A percentile compares a stretch with the other conserved stretches of the same genome.
phyloP scores from a whole-genome alignment of 1,284 basidiomycete species.

The Nidula niveotomentosa region DNA sequence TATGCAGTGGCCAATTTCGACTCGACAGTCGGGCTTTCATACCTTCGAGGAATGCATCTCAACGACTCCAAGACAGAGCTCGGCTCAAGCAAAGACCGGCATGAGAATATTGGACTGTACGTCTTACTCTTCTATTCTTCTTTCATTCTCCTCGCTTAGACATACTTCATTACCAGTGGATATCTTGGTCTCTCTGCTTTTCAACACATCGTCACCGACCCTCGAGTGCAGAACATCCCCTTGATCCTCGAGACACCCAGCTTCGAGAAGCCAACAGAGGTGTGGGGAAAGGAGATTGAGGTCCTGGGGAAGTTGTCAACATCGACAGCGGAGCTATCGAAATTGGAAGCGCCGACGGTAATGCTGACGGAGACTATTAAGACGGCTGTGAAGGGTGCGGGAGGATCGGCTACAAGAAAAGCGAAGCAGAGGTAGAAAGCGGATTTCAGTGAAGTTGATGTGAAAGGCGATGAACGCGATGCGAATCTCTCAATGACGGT shows the following conservation, averaged over 20 bases:
- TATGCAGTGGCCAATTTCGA: constrained; percentile 10
- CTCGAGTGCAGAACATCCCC: constrained; percentile 69
- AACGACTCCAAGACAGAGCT: constrained; percentile 79
- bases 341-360: background rate
- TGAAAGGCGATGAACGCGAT: constrained; percentile 9
- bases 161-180: constrained; percentile 43
- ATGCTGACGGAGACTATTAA: background rate
- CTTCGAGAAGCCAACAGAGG: constrained; percentile 49
- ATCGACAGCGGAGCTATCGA: background rate
- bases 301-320: constrained; percentile 49
- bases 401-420: constrained; percentile 5
- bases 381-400: background rate
- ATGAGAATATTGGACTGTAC: constrained; percentile 84
- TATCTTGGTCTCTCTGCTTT: constrained; percentile 68
- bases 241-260: constrained; percentile 83
- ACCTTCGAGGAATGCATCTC: constrained; percentile 80
- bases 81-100: constrained; percentile 72
- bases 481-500: background rate
- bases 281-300: constrained; percentile 76
- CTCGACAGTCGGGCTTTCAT: constrained; percentile 58
- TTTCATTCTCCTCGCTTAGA: background rate
- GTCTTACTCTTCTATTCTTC: constrained; percentile 21
- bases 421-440: constrained; percentile 15
- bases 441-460: constrained; percentile 17
- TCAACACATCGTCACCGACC: constrained; percentile 67